Evolutionary conservation across 495 filamentous ascomycete genomes (phyloP).

Genomic region (Parathielavia appendiculata): DNA sequence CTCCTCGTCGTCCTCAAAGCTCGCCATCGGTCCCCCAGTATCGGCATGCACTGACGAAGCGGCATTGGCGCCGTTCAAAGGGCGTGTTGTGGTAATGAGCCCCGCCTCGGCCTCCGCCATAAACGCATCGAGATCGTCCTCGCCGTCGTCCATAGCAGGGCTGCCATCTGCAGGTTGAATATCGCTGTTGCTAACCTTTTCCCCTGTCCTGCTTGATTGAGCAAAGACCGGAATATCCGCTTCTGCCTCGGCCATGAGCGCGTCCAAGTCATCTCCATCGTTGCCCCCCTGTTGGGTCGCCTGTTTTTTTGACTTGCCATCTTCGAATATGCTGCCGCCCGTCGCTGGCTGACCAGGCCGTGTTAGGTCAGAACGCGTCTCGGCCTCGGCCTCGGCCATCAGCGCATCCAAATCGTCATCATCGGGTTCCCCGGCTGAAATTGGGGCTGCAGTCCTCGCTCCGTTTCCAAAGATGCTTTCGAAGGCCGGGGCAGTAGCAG

Average conservation of each 20-base stretch:
- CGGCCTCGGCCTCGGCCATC: conserved; percentile 46
- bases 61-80: not conserved
- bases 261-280: conserved; percentile 38
- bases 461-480: conserved; percentile 36
- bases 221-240: conserved; percentile 3
- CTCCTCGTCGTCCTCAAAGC: conserved; percentile 58
- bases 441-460: not conserved
- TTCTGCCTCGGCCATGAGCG: conserved; percentile 43
- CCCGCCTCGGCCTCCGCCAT: conserved; percentile 33
- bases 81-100: not conserved
- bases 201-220: conserved; percentile 3
- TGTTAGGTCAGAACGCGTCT: conserved; percentile 18
- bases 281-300: not conserved
- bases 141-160: conserved; percentile 9
- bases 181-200: not conserved
- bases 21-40: not conserved
- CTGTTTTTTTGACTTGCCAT: conserved; percentile 14
- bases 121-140: conserved; percentile 43
- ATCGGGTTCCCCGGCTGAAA: conserved; percentile 28
- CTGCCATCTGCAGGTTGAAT: not conserved
- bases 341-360: not conserved
- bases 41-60: not conserved
- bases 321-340: conserved; percentile 21
- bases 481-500: not conserved
- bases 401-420: conserved; percentile 52